phyloP scores from a whole-genome alignment of 148 eudicot species.

The Pouteria glomerata region DNA sequence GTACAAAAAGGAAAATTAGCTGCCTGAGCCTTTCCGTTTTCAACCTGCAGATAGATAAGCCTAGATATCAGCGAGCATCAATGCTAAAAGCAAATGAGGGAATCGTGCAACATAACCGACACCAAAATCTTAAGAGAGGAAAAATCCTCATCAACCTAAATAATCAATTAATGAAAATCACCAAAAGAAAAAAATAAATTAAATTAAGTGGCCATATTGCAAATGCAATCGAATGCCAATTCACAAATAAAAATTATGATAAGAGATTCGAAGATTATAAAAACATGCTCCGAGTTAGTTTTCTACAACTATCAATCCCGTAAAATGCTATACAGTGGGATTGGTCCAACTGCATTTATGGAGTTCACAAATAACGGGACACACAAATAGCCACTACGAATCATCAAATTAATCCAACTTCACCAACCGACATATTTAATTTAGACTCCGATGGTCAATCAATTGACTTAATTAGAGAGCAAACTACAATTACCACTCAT shows the following conservation, averaged over 20 bases:
- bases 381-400: neutral
- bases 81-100: neutral
- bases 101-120: neutral
- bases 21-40: conserved; percentile 98
- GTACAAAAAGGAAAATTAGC: conserved; percentile 98
- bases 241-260: neutral
- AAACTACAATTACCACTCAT: neutral
- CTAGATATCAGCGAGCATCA: neutral
- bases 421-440: no score
- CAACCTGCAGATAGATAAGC: conserved; percentile 50
- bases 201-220: neutral
- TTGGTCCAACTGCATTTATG: neutral
- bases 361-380: neutral
- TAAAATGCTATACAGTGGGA: neutral
- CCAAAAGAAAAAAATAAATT: no score
- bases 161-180: neutral
- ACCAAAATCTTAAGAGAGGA: neutral
- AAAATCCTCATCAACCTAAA: neutral
- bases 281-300: no score
- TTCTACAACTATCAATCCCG: no score
- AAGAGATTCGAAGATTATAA: neutral
- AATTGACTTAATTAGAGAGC: no score
- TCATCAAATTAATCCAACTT: neutral
- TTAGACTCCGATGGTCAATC: no score
- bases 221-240: neutral